Base-by-base conservation (phyloP, 2,329 filamentous ascomycete species). In the Ceratocystis harringtonii region DNA sequence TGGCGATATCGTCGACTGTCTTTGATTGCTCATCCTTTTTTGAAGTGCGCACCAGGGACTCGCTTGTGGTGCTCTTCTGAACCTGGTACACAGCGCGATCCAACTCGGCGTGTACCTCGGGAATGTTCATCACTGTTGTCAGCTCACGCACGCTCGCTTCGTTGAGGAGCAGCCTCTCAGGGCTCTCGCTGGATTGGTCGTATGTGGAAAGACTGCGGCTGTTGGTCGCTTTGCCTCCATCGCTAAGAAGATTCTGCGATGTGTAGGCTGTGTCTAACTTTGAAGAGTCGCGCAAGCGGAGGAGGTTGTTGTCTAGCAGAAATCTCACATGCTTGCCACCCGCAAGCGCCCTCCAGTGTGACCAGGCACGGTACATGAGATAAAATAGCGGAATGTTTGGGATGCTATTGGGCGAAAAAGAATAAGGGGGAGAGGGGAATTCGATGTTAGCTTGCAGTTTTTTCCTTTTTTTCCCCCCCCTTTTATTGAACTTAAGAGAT, bases 361-460 rank as follows among this genome's bases (percentile, higher is more conserved):
- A 95, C 87, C 89, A 97, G 30, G 90, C 88, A 69, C 94, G 84
- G 77, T 95, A 99, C 19, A 84, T 84, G 50, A 97, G 82, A 75
- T 97, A 99, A 79, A 97, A 97, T 79, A 97, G 97, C 19, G 94
- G 94, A 12, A 99, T 79, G 73, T 99, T 96, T 44, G 92, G 92
- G 69, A 96, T 81, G 68, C 90, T 95, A 41, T 41, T 41, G 36
- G 10, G 36, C 10, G 12, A 41, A 41, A 41, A 41, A 12, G 5
- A 41, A 41, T 25, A 3, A 25, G 25, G 36, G 70, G 17, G 19
- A 25, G 17, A 25, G 12, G 60, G 64, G 45, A 10, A 22, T 19
- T 58, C 43, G 41, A 25, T 55, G 58, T 65, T 57, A 65, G 64
- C 22, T 48, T 22, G 25, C 25, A 55, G 32, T 48, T 62, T 30